Evolutionary conservation across 1,139 yeast genomes (phyloP).

Genomic region (Suhomyces coccinellae): DNA sequence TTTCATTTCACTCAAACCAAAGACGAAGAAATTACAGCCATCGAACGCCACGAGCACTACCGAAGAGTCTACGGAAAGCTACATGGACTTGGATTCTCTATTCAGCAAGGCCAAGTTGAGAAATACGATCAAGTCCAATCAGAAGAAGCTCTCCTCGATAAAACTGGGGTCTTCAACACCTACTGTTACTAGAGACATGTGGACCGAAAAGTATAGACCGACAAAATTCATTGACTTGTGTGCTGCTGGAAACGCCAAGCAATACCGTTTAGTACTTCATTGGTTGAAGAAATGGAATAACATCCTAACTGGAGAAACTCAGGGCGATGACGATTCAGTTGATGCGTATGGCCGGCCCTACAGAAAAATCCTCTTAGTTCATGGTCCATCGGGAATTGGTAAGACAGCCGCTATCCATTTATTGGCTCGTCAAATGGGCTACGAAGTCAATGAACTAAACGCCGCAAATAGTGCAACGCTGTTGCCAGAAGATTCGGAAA

Average conservation of each 20-base stretch:
- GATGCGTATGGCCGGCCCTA: conserved; percentile 73
- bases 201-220: conserved; percentile 90
- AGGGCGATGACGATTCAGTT: conserved; percentile 20
- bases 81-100: conserved; percentile 34
- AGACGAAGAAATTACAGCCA: conserved; percentile 5
- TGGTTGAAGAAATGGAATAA: conserved; percentile 87
- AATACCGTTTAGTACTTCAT: conserved; percentile 65
- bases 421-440: conserved; percentile 80
- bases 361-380: conserved; percentile 68
- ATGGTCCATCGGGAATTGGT: conserved; percentile 97
- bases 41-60: neutral
- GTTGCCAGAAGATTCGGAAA: conserved; percentile 32
- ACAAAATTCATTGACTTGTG: conserved; percentile 57
- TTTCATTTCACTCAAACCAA: conserved; percentile 22
- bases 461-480: conserved; percentile 64
- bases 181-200: conserved; percentile 28
- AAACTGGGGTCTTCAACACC: neutral
- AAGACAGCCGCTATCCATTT: conserved; percentile 89
- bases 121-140: conserved; percentile 24
- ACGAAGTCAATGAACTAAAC: conserved; percentile 78
- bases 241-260: conserved; percentile 79
- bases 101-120: conserved; percentile 31
- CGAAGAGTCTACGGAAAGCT: conserved; percentile 5
- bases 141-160: conserved; percentile 5
- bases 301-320: conserved; percentile 55